Conservation (phyloP, 1,139 yeast species). For the Diutina mesorugosa region DNA sequence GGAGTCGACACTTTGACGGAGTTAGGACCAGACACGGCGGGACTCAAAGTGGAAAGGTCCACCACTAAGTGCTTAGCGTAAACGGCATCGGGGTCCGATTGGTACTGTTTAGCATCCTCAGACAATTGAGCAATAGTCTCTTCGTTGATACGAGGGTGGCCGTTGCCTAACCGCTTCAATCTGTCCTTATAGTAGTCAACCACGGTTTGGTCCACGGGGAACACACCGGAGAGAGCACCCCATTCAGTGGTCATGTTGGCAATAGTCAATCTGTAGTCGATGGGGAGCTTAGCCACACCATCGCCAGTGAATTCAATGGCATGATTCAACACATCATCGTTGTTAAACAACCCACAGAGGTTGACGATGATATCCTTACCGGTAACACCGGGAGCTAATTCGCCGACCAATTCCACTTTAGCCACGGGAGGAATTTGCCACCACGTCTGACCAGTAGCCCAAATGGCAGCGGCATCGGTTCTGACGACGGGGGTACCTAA, state of each 20-base stretch:
- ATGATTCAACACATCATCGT: conserved; percentile 93
- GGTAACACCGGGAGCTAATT: conserved; percentile 74
- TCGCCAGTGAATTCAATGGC: conserved; percentile 95
- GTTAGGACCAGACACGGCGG: conserved; percentile 92
- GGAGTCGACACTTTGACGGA: conserved; percentile 86
- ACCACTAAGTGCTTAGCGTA: conserved; percentile 81
- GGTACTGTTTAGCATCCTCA: conserved; percentile 20
- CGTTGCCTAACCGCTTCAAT: conserved; percentile 51
- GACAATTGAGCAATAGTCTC: conserved; percentile 39
- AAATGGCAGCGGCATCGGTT: conserved; percentile 96
- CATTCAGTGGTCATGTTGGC: conserved; percentile 99
- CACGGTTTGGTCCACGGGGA: conserved; percentile 79
- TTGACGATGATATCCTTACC: conserved; percentile 98
- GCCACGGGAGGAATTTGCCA: conserved; percentile 99
- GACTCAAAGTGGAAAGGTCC: conserved; percentile 77
- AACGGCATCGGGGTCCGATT: conserved; percentile 52
- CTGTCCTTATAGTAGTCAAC: conserved; percentile 69
- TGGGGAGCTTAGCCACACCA: conserved; percentile 57
- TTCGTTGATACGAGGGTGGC: conserved; percentile 76
- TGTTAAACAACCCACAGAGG: conserved; percentile 86
- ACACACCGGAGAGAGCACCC: conserved; percentile 96
- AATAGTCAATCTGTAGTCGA: conserved; percentile 88
- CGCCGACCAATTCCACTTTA: conserved; percentile 73
- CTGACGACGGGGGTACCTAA: conserved; percentile 96
- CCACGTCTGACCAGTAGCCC: conserved; percentile 99